A percentile compares a stretch with the other conserved stretches of the same genome.
Conservation (phyloP, 257 asterid species). For the Gardenia jasminoides region DNA sequence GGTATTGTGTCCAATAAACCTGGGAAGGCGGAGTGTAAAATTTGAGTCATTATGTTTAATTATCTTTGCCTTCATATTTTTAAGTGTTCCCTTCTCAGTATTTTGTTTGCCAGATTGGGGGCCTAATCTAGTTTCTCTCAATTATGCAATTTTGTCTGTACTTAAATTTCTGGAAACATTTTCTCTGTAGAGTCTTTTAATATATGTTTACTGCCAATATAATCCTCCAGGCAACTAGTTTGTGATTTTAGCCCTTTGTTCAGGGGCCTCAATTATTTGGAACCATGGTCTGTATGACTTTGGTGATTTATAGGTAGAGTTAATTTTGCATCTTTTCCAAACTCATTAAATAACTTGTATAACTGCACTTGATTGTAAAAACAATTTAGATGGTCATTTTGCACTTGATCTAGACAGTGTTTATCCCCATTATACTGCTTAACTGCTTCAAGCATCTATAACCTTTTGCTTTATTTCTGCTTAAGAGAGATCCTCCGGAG, state of each 20-base stretch:
- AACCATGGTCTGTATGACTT: neutral
- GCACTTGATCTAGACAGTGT: neutral
- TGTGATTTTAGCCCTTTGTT: neutral
- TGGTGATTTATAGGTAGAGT: neutral
- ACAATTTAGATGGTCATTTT: neutral
- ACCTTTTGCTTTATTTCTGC: no score
- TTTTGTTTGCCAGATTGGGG: neutral
- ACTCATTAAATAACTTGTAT: no score
- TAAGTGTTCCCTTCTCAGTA: neutral
- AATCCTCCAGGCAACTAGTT: neutral
- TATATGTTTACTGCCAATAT: neutral
- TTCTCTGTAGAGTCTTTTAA: neutral
- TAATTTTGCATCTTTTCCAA: no score
- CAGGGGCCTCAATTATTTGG: neutral
- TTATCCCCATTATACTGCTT: no score
- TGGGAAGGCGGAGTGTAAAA: no score
- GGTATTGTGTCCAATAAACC: no score
- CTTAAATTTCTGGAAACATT: neutral
- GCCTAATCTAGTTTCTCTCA: neutral
- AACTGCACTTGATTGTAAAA: no score
- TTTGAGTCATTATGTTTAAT: no score
- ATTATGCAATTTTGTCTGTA: neutral
- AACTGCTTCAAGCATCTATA: no score
- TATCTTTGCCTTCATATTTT: no score
- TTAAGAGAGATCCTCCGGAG: no score